These are phyloP conservation scores for Globisporangium spiculum DNA, from an alignment of 352 stramenopile species.

Conservation along the genomic window DNA sequence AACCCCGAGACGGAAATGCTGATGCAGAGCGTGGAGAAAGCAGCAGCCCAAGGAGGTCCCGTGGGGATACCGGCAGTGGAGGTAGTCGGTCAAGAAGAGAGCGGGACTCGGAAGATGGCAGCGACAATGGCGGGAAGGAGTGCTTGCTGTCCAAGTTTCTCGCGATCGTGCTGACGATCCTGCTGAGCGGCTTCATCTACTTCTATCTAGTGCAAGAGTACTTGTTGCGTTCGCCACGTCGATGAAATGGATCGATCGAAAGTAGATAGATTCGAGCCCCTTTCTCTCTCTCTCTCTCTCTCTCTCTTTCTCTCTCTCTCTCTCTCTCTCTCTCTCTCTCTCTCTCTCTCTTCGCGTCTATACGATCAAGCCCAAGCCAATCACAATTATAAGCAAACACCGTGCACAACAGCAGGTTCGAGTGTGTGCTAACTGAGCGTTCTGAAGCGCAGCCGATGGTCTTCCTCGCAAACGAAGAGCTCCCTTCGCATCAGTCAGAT, in stretches of 20 bases:
- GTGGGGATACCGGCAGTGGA: neutral
- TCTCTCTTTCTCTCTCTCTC: no score
- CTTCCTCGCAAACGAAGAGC: no score
- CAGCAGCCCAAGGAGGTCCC: neutral
- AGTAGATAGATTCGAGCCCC: neutral
- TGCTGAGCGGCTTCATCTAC: constrained; percentile 50
- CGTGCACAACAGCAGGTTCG: no score
- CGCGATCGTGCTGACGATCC: constrained; percentile 30
- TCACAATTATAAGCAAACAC: no score
- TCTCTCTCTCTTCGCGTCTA: no score
- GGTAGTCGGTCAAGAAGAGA: neutral
- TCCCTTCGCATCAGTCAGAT: no score
- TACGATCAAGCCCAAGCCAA: no score
- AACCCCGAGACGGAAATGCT: neutral
- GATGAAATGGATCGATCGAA: neutral
- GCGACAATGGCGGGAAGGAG: constrained; percentile 27
- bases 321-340: no score
- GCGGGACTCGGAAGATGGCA: constrained; percentile 5
- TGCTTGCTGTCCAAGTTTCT: constrained; percentile 52
- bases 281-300: no score
- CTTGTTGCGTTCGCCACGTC: neutral
- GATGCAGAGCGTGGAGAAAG: neutral
- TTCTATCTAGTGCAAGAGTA: constrained; percentile 29
- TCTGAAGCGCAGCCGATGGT: no score
- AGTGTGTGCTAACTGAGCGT: no score